Evolutionary conservation across 306 rosid genomes (phyloP).

Genomic region (Dryas drummondii): DNA sequence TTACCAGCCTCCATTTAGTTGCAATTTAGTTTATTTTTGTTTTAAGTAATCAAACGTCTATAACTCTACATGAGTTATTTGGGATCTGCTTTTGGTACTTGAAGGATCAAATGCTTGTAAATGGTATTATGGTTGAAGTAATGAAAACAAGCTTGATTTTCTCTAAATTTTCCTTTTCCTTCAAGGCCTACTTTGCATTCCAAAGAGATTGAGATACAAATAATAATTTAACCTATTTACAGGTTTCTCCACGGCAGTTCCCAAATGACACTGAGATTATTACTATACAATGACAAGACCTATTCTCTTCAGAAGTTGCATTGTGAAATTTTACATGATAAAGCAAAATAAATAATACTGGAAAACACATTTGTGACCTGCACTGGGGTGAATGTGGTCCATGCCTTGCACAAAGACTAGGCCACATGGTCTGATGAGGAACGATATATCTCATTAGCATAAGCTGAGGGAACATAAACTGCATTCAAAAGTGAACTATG

Average conservation of each 20-base stretch:
- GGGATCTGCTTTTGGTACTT: no score
- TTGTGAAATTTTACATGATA: background rate
- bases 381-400: background rate
- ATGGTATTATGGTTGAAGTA: background rate
- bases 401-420: slow-evolving; percentile 19
- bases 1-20: no score
- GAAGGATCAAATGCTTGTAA: background rate
- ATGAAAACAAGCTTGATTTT: background rate
- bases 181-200: background rate
- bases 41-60: no score
- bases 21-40: no score
- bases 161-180: background rate
- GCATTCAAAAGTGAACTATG: slow-evolving; percentile 66
- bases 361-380: background rate
- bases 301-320: background rate
- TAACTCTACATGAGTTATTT: no score
- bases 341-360: background rate
- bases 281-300: background rate
- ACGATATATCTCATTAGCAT: slow-evolving; percentile 47
- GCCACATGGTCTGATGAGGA: slow-evolving; percentile 30
- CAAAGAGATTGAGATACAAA: background rate
- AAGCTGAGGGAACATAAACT: slow-evolving; percentile 51
- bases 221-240: background rate
- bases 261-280: background rate
- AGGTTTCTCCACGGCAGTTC: background rate